Evolutionary conservation across 1,284 basidiomycete genomes (phyloP).

Genomic region (Erythrobasidium hasegawianum): DNA sequence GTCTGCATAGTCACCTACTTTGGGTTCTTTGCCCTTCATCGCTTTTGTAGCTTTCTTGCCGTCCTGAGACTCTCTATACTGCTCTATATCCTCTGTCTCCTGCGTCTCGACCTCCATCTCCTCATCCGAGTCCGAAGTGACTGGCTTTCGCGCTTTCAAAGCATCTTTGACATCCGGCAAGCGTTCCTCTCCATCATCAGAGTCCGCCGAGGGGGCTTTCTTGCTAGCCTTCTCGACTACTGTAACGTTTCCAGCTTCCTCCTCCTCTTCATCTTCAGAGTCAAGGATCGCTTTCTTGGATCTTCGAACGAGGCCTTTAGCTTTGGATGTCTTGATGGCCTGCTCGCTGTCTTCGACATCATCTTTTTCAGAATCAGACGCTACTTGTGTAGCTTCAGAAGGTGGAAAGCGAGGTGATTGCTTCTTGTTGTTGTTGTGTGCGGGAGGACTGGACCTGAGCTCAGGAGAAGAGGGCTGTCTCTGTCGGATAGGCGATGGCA

Average conservation of each 20-base stretch:
- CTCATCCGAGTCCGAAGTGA: neutral
- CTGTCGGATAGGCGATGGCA: too few species aligned
- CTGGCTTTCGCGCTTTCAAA: neutral
- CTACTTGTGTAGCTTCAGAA: too few species aligned
- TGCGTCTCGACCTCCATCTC: slow-evolving; percentile 7
- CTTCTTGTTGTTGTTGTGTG: neutral
- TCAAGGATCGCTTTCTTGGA: slow-evolving; percentile 11
- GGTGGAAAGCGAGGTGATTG: slow-evolving; percentile 10
- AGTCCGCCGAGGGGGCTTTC: neutral
- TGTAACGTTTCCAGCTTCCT: neutral
- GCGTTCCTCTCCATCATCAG: slow-evolving; percentile 3
- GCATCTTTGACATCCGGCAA: neutral
- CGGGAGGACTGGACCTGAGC: neutral
- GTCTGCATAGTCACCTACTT: slow-evolving; percentile 13
- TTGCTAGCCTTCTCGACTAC: neutral
- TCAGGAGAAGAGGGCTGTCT: slow-evolving; percentile 2
- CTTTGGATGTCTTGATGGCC: neutral
- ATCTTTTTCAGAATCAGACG: neutral
- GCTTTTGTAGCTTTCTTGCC: slow-evolving; percentile 5
- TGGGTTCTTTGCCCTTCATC: slow-evolving; percentile 16
- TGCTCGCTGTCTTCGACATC: slow-evolving; percentile 12
- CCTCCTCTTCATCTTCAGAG: slow-evolving; percentile 32
- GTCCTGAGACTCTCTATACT: slow-evolving; percentile 16
- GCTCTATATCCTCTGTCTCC: slow-evolving; percentile 29
- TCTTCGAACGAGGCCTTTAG: neutral